Conservation (phyloP, 345 rosid genomes). For the Eucalyptus curtisii region DNA sequence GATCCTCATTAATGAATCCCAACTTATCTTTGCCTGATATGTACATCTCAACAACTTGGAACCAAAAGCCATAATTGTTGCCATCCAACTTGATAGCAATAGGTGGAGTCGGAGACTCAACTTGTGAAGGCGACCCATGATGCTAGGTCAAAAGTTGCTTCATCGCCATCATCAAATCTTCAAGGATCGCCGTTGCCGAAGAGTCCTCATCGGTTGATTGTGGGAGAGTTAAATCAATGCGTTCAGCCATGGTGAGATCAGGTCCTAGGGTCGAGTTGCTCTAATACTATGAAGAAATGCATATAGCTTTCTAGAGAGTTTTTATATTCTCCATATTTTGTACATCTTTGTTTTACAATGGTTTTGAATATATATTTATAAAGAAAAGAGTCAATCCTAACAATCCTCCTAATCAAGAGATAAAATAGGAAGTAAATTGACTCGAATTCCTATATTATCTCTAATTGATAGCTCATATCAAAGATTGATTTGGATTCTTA, state of each 20-base stretch:
- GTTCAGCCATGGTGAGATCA: neutral
- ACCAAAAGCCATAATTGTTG: neutral
- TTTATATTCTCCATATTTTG: neutral
- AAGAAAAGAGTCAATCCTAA: neutral
- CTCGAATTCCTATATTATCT: too few relatives aligned
- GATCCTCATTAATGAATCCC: neutral
- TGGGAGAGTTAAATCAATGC: neutral
- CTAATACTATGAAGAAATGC: neutral
- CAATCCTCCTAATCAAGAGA: too few relatives aligned
- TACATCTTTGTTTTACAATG: too few relatives aligned
- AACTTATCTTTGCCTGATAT: neutral
- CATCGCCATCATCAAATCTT: neutral
- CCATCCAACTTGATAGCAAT: neutral
- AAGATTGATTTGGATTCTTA: too few relatives aligned
- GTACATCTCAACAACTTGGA: neutral
- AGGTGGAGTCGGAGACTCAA: neutral
- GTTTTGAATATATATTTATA: too few relatives aligned
- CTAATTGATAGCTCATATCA: neutral
- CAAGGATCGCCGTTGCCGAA: neutral
- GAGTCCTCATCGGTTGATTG: neutral
- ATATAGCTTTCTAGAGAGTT: neutral
- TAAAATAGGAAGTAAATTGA: too few relatives aligned
- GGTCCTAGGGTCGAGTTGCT: neutral
- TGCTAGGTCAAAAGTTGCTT: neutral
- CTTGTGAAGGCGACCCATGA: neutral